These are phyloP conservation scores for Neurospora sublineolata DNA, from an alignment of 495 filamentous ascomycete species.

Conservation along the genomic window DNA sequence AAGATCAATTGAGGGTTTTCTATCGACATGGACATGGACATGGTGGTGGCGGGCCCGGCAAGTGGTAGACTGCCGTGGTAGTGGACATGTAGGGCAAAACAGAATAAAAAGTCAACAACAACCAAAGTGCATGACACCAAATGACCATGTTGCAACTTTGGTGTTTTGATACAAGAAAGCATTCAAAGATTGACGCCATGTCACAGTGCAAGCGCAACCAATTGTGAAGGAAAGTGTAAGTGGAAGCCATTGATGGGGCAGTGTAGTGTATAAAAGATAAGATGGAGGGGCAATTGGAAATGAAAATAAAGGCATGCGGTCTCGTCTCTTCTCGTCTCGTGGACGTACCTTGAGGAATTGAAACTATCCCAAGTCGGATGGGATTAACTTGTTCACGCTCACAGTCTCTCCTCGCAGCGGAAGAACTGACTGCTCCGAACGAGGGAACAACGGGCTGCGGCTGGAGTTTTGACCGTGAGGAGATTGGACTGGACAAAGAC, in stretches of 20 bases:
- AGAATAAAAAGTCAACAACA: neutral
- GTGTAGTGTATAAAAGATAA: neutral
- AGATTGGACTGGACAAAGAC: neutral
- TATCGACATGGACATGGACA: neutral
- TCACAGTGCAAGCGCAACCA: neutral
- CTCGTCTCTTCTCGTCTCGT: neutral
- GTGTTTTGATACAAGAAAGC: neutral
- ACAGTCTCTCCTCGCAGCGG: conserved; percentile 17
- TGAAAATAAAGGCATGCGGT: neutral
- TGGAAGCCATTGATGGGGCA: neutral
- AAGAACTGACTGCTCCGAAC: conserved; percentile 27
- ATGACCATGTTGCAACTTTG: neutral
- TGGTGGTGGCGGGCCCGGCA: neutral
- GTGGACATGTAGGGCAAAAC: neutral
- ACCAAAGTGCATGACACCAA: neutral
- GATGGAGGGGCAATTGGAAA: neutral
- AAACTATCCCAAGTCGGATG: conserved; percentile 23
- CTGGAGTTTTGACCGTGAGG: conserved; percentile 24
- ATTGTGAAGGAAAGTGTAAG: neutral
- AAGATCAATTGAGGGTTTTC: neutral
- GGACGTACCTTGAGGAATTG: conserved; percentile 20
- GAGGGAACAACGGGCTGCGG: conserved; percentile 20
- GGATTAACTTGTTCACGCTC: conserved; percentile 6
- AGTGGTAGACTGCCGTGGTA: neutral
- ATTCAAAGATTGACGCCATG: neutral